Conservation (phyloP, 164 flowering plant species). For the Chimonanthus salicifolius region DNA sequence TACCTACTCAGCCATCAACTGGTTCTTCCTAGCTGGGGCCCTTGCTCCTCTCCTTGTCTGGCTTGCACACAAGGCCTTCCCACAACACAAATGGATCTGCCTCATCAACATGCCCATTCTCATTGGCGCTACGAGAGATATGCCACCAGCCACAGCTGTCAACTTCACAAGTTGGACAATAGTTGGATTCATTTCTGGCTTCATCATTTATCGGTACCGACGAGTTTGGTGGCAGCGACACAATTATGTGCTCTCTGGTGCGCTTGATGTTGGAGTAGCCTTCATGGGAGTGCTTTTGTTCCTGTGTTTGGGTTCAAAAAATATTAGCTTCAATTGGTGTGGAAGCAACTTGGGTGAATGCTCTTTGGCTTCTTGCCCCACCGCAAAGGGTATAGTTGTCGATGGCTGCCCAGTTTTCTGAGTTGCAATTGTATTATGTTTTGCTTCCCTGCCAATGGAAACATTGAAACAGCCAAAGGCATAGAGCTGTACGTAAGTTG, state of each 20-base stretch:
- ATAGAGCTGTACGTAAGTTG: neutral
- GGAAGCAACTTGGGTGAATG: slow-evolving; percentile 63
- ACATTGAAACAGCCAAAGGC: neutral
- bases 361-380: slow-evolving; percentile 64
- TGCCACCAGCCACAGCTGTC: slow-evolving; percentile 81
- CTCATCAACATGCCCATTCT: slow-evolving; percentile 74
- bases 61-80: slow-evolving; percentile 61
- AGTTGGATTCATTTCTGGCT: slow-evolving; percentile 62
- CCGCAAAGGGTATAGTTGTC: slow-evolving; percentile 53
- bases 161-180: slow-evolving; percentile 68
- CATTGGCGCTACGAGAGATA: slow-evolving; percentile 49
- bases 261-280: slow-evolving; percentile 79
- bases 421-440: neutral
- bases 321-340: slow-evolving; percentile 58
- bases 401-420: slow-evolving; percentile 58
- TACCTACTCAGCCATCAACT: slow-evolving; percentile 41
- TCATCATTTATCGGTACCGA: slow-evolving; percentile 46
- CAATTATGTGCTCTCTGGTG: slow-evolving; percentile 75
- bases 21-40: slow-evolving; percentile 80
- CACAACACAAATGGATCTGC: slow-evolving; percentile 62
- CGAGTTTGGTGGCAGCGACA: slow-evolving; percentile 66
- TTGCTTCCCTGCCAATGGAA: neutral
- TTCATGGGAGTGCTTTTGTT: slow-evolving; percentile 77
- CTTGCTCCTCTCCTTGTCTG: slow-evolving; percentile 62
- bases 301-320: slow-evolving; percentile 45